phyloP scores from a whole-genome alignment of 1,284 basidiomycete species.

The Moniliophthora roreri region DNA sequence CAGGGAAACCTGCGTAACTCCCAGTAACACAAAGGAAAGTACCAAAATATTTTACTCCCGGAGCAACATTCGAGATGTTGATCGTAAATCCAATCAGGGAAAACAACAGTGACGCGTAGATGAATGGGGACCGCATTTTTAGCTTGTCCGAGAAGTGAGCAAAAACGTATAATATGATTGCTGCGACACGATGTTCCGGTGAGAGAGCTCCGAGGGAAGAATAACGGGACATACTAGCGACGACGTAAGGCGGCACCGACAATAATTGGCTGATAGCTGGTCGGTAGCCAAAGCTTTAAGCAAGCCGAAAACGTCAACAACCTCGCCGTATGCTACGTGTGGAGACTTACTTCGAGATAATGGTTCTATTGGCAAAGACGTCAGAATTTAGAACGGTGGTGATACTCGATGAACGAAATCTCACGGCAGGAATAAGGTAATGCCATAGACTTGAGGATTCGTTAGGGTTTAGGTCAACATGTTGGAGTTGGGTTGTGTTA shows the following conservation, averaged over 20 bases:
- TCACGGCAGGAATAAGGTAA: conserved; percentile 50
- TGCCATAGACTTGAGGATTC: conserved; percentile 14
- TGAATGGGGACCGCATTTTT: conserved; percentile 2
- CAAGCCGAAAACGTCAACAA: neutral
- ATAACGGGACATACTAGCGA: conserved; percentile 50
- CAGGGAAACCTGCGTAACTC: conserved; percentile 61
- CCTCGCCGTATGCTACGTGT: neutral
- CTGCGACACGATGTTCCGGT: conserved; percentile 30
- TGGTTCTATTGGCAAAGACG: conserved; percentile 41
- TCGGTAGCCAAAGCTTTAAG: conserved; percentile 52
- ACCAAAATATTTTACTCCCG: conserved; percentile 63
- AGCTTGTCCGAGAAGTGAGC: conserved; percentile 46
- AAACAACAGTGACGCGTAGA: neutral
- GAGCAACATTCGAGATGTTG: conserved; percentile 46
- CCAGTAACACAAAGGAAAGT: conserved; percentile 64
- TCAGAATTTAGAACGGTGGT: neutral
- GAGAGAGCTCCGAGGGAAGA: too few relatives aligned
- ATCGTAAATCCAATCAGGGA: conserved; percentile 24
- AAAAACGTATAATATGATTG: conserved; percentile 50
- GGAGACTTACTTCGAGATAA: conserved; percentile 50
- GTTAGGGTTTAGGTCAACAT: neutral
- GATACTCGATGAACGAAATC: conserved; percentile 21
- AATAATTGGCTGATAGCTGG: conserved; percentile 63
- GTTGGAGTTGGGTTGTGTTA: neutral
- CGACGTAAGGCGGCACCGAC: conserved; percentile 68